Base-by-base conservation (phyloP, 2,329 filamentous ascomycete genomes). In the Shiraia sp. region DNA sequence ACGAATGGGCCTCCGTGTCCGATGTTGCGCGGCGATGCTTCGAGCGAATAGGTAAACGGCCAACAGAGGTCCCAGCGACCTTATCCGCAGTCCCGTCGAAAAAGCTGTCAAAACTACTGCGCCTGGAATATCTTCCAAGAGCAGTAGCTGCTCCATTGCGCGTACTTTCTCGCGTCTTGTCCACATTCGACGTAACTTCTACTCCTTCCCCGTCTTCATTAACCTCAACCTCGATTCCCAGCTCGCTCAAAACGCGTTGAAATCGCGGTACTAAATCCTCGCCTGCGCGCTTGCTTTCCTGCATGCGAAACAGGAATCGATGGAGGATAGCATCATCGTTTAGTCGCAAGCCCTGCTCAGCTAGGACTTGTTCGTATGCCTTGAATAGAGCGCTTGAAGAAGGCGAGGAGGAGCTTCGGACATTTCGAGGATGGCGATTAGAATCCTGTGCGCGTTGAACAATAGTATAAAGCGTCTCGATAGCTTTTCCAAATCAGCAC, bases 291-390 rank as follows among this genome's bases (percentile, higher is more conserved):
- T 47, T 41, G 13, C 61, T 46, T 49, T 62, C 56, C 51, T 64
- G 65, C 63, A 96, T 82, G 58, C 85, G 85, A 65, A 93, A 88
- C 41, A 96, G 72, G 57, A 95, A 84, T 49, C 86, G 82, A 51
- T 90, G 83, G 59, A 90, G 85, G 54, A 87, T 82, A 55, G 84
- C 83, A 59, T 91, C 88, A 53, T 86, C 78, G 57, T 88, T 83
- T n/a, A 82, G 78, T 45, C 88, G 79, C 51, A 89, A 74, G 40
- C 83, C 86, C 72, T 87, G 75, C 51, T 82, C 75, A 4, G 80
- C 81, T n/a, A 95, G 79, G 29, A 91, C 78, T 41, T 81, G 77
- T 61, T 93, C 86, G 64, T 95, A 95, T 22, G 89, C 88, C 38
- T 79, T 78, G 70, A 95, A 95, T 13, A 96, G 79, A 8, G 89